A percentile compares a stretch with the other conserved stretches of the same genome.
phyloP scores from a whole-genome alignment of 2,329 filamentous ascomycete genomes.

The Cercospora sp. region DNA sequence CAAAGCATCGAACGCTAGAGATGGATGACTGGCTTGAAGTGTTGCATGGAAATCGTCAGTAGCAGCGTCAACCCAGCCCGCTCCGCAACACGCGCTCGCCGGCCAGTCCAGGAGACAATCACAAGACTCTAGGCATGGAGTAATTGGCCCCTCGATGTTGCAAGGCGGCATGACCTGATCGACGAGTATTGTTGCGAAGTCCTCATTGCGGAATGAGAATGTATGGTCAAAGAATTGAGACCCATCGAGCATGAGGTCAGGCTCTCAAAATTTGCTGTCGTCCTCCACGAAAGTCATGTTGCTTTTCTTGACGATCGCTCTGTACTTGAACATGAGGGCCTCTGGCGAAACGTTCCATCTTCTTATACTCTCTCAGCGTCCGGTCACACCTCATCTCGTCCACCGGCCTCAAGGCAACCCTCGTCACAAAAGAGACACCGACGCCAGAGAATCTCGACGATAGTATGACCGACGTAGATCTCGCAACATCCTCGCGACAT shows the following conservation, averaged over 20 bases:
- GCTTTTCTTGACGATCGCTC: too few relatives aligned
- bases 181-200: neutral
- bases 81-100: neutral
- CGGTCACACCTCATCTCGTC: neutral
- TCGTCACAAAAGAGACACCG: neutral
- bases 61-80: neutral
- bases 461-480: neutral
- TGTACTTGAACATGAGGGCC: too few relatives aligned
- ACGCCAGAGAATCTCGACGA: neutral
- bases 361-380: neutral
- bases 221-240: neutral
- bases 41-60: neutral
- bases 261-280: neutral
- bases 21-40: neutral
- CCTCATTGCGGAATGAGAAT: neutral
- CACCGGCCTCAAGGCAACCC: neutral
- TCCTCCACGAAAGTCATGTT: neutral
- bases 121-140: neutral
- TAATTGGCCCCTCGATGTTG: neutral
- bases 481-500: neutral
- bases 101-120: neutral
- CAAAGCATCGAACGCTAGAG: neutral
- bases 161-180: neutral
- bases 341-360: neutral
- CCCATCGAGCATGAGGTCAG: neutral